Conservation (phyloP, 176 grass and related monocot species). For the Phyllostachys edulis region DNA sequence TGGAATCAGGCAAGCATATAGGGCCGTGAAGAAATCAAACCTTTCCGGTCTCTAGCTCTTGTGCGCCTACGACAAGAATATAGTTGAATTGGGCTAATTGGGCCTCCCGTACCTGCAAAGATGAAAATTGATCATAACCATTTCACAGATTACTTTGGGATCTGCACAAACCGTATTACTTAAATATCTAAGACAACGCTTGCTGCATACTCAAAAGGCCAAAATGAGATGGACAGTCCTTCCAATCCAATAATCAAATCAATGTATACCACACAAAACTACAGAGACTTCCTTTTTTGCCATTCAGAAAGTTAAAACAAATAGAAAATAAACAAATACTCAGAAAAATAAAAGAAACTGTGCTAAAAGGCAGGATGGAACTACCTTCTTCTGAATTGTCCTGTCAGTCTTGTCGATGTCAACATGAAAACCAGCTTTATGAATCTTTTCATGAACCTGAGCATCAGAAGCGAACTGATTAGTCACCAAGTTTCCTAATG, state of each 20-base stretch:
- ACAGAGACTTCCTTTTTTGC: background rate
- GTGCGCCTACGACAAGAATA: conserved; percentile 87
- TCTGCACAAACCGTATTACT: background rate
- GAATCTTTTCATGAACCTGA: conserved; percentile 75
- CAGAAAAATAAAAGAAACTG: background rate
- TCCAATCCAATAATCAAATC: conserved; percentile 2
- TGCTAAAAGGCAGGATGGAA: conserved; percentile 2
- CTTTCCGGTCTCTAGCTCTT: conserved; percentile 78
- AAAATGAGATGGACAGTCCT: background rate
- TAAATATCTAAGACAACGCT: background rate
- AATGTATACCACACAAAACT: background rate
- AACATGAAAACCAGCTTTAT: conserved; percentile 74
- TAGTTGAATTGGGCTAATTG: conserved; percentile 93
- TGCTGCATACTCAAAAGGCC: background rate
- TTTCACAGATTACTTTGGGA: conserved; percentile 6
- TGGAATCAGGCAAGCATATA: background rate
- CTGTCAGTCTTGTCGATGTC: conserved; percentile 79
- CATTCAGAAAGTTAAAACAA: background rate
- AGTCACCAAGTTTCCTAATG: background rate
- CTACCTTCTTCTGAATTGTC: conserved; percentile 98
- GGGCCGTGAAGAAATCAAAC: conserved; percentile 25
- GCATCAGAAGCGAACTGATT: background rate
- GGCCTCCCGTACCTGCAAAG: conserved; percentile 79
- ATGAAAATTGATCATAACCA: conserved; percentile 15
- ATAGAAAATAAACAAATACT: background rate